These are phyloP conservation scores for Alternaria ethzedia DNA, from an alignment of 2,329 filamentous ascomycete genomes.

Conservation along the genomic window DNA sequence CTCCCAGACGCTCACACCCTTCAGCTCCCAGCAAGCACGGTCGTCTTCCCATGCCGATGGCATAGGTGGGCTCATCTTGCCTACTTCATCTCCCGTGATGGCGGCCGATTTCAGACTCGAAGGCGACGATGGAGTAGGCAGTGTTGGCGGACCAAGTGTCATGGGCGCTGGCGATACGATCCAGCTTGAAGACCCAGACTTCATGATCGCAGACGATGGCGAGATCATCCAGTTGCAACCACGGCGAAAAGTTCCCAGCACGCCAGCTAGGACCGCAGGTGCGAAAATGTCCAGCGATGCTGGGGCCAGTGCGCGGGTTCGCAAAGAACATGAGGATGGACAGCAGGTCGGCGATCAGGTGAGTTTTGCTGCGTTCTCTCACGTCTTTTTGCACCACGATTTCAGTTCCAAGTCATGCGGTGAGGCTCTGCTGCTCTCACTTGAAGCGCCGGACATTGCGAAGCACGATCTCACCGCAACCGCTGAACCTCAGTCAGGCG, in stretches of 20 bases:
- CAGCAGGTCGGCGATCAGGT: slow-evolving; percentile 44
- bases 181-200: slow-evolving; percentile 57
- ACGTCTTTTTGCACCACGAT: slow-evolving; percentile 3
- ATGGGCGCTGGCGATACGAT: slow-evolving; percentile 52
- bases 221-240: slow-evolving; percentile 59
- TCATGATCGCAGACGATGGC: slow-evolving; percentile 68
- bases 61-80: slow-evolving; percentile 52
- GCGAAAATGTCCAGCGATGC: slow-evolving; percentile 34
- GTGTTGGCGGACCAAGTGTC: slow-evolving; percentile 33
- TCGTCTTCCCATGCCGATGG: slow-evolving; percentile 24
- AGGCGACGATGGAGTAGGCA: slow-evolving; percentile 51
- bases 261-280: slow-evolving; percentile 18
- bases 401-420: background rate
- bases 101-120: slow-evolving; percentile 50
- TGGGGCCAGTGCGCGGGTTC: slow-evolving; percentile 49
- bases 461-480: slow-evolving; percentile 5
- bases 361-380: slow-evolving; percentile 29
- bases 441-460: background rate
- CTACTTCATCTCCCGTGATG: slow-evolving; percentile 54
- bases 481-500: background rate
- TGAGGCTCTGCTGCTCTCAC: background rate
- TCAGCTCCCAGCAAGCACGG: slow-evolving; percentile 35
- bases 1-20: slow-evolving; percentile 49
- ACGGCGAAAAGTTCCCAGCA: slow-evolving; percentile 13
- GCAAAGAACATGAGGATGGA: slow-evolving; percentile 53